A percentile compares a stretch with the other conserved stretches of the same genome.
phyloP scores from a whole-genome alignment of 768 basidiomycete species.

The Sarcodon aspratus region DNA sequence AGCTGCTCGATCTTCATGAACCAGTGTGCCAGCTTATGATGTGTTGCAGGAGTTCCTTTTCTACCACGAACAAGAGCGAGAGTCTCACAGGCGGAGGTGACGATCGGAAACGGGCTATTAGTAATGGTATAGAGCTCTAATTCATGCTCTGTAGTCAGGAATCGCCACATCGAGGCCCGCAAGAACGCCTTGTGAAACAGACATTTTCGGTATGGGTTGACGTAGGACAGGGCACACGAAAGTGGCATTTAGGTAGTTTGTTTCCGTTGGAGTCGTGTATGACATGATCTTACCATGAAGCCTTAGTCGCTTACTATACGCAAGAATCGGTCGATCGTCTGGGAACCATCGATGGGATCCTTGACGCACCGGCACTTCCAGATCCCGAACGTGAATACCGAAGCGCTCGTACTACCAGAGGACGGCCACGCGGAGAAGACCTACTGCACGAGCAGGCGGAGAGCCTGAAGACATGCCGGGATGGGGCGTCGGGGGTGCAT shows the following conservation, averaged over 20 bases:
- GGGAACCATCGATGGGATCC: conserved; percentile 18
- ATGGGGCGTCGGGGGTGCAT: conserved; percentile 1
- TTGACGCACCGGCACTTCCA: conserved; percentile 13
- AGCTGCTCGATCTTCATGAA: conserved; percentile 13
- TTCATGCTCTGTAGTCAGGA: too few species aligned
- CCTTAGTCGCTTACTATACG: conserved; percentile 26
- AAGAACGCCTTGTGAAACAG: conserved; percentile 56
- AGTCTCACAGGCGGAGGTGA: conserved; percentile 8
- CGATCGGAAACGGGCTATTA: too few species aligned
- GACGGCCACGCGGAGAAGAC: conserved; percentile 9
- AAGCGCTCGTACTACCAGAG: conserved; percentile 18
- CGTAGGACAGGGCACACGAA: conserved; percentile 52
- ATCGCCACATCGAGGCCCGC: not conserved
- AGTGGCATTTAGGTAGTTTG: conserved; percentile 71
- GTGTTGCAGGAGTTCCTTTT: conserved; percentile 57
- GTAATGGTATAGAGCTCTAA: too few species aligned
- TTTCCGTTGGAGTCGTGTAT: not conserved
- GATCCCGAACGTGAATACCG: conserved; percentile 22
- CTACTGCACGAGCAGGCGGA: conserved; percentile 3
- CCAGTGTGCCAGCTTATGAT: not conserved
- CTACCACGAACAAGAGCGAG: conserved; percentile 56
- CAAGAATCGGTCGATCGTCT: conserved; percentile 19
- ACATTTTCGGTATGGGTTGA: conserved; percentile 73
- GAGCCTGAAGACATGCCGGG: conserved; percentile 1
- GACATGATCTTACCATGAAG: conserved; percentile 4